phyloP scores from a whole-genome alignment of 352 stramenopile species.

The Lagenidium giganteum region DNA sequence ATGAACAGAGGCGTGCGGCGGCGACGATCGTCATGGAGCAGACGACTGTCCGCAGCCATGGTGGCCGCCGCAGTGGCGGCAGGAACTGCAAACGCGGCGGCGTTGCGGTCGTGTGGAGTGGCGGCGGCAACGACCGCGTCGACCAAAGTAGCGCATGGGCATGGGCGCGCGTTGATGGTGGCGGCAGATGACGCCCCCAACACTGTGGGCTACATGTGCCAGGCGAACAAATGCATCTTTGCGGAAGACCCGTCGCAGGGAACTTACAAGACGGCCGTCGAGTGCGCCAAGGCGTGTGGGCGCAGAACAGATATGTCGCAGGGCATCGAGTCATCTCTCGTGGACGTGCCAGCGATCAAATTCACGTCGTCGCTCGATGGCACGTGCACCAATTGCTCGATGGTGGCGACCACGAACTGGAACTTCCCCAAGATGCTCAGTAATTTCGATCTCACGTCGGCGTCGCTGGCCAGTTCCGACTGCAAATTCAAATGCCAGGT shows the following conservation, averaged over 20 bases:
- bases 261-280: conserved; percentile 34
- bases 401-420: conserved; percentile 46
- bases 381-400: conserved; percentile 66
- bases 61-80: no score
- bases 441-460: conserved; percentile 47
- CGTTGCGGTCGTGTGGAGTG: no score
- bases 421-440: conserved; percentile 71
- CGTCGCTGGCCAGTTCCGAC: conserved; percentile 20
- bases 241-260: conserved; percentile 20
- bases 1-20: no score
- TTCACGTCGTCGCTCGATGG: conserved; percentile 53
- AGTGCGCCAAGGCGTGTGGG: conserved; percentile 52
- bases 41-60: no score
- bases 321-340: no score
- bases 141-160: no score
- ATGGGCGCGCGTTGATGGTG: no score
- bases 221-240: conserved; percentile 41
- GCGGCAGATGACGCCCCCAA: no score
- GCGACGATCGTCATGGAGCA: neutral
- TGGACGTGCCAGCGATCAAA: conserved; percentile 34
- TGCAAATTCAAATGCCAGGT: conserved; percentile 53
- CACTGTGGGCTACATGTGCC: conserved; percentile 40
- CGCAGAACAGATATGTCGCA: no score
- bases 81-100: conserved; percentile 10
- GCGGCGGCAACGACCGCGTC: no score